These are phyloP conservation scores for Colletotrichum sp. DNA, from an alignment of 2,329 filamentous ascomycete genomes.

Conservation along the genomic window DNA sequence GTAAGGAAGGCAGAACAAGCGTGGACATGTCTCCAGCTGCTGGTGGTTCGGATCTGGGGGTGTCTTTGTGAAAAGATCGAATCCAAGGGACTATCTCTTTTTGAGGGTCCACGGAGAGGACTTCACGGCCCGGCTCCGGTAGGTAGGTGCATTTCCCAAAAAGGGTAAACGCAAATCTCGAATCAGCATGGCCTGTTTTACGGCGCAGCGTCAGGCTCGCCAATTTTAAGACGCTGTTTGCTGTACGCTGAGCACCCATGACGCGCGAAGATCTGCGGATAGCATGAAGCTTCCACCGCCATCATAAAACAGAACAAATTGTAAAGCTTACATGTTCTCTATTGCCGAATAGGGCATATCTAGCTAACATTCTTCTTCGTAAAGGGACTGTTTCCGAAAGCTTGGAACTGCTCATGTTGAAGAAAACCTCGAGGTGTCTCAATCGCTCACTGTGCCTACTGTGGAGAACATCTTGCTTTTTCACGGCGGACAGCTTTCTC, in stretches of 20 bases:
- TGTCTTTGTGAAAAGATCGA: neutral
- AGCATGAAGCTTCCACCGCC: neutral
- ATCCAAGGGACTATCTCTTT: neutral
- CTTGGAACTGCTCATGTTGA: neutral
- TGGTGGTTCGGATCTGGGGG: neutral
- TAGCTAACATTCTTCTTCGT: neutral
- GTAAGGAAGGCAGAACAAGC: neutral
- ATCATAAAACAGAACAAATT: neutral
- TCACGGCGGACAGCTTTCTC: neutral
- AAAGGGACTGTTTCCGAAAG: neutral
- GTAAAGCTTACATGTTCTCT: neutral
- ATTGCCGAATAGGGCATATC: neutral
- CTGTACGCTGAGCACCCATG: neutral
- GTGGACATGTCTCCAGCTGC: neutral
- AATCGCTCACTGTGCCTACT: neutral
- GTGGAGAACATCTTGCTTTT: neutral
- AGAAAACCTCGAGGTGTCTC: neutral
- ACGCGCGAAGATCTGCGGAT: neutral
- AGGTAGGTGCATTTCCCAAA: neutral
- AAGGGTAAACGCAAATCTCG: neutral
- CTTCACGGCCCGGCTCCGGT: neutral
- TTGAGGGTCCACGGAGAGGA: neutral
- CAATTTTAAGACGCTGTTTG: neutral
- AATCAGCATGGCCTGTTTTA: neutral
- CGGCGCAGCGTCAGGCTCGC: neutral